A percentile compares a stretch with the other conserved stretches of the same genome.
phyloP scores from a whole-genome alignment of 108 stramenopile species.

The Cyclotella atomus region DNA sequence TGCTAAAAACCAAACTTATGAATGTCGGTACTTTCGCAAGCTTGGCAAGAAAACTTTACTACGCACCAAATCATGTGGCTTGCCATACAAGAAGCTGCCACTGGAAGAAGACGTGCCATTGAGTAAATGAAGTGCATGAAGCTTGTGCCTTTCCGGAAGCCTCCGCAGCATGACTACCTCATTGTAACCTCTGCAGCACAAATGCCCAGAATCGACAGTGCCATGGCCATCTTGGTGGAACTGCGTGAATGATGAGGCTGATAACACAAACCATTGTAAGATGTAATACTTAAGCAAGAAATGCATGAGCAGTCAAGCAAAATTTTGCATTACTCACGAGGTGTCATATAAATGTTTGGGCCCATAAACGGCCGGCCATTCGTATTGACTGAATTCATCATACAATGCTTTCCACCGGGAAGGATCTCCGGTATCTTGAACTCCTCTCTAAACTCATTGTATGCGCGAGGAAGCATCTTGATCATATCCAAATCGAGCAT shows the following conservation, averaged over 20 bases:
- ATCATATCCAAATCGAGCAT: slow-evolving; percentile 77
- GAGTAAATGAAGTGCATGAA: slow-evolving; percentile 60
- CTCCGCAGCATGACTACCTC: slow-evolving; percentile 86
- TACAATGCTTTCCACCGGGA: slow-evolving; percentile 81
- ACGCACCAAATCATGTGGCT: slow-evolving; percentile 72
- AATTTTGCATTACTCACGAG: slow-evolving; percentile 21
- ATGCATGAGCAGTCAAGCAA: not conserved
- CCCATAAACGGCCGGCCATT: slow-evolving; percentile 82
- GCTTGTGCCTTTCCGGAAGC: slow-evolving; percentile 77
- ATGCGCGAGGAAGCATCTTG: slow-evolving; percentile 52
- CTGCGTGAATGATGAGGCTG: slow-evolving; percentile 64
- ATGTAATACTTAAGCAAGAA: not conserved
- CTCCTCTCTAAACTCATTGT: slow-evolving; percentile 53
- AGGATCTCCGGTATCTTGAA: slow-evolving; percentile 66
- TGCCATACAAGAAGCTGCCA: slow-evolving; percentile 65
- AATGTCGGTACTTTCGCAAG: no score
- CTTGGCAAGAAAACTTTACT: not conserved
- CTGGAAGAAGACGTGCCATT: slow-evolving; percentile 20
- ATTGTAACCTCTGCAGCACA: slow-evolving; percentile 76
- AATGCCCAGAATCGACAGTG: slow-evolving; percentile 88
- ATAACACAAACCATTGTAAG: not conserved
- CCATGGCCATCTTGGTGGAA: slow-evolving; percentile 89
- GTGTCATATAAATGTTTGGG: slow-evolving; percentile 82
- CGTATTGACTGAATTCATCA: slow-evolving; percentile 81
- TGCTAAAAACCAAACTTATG: no score